Evolutionary conservation across 495 filamentous ascomycete species (phyloP).

Genomic region (Trichocladium uniseriatum): DNA sequence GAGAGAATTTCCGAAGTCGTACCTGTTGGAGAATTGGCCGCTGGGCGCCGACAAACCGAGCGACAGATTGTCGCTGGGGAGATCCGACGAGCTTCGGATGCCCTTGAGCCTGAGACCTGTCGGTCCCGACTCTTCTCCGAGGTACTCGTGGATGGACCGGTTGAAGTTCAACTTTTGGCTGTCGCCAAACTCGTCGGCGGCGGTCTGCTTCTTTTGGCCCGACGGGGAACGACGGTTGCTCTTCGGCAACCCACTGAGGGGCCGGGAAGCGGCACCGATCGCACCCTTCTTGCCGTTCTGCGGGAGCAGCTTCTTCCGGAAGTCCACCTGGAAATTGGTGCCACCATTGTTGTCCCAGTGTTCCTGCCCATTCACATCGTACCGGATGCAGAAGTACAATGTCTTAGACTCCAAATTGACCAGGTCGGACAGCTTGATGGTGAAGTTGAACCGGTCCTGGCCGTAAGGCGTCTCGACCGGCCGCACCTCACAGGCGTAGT

Average conservation of each 20-base stretch:
- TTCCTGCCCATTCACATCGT: constrained; percentile 74
- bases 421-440: constrained; percentile 83
- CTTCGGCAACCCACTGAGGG: constrained; percentile 57
- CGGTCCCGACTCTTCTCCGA: constrained; percentile 45
- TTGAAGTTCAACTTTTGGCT: constrained; percentile 49
- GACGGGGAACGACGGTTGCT: constrained; percentile 52
- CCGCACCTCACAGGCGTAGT: constrained; percentile 72
- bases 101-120: constrained; percentile 42
- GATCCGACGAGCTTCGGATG: constrained; percentile 35
- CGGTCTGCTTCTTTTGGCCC: constrained; percentile 51
- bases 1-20: constrained; percentile 87
- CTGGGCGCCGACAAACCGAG: constrained; percentile 45
- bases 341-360: constrained; percentile 90
- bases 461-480: constrained; percentile 56
- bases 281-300: constrained; percentile 46
- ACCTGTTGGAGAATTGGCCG: constrained; percentile 79
- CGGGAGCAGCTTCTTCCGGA: constrained; percentile 61
- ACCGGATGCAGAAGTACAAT: constrained; percentile 84
- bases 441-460: constrained; percentile 85
- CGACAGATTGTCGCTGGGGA: constrained; percentile 42
- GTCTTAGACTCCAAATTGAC: constrained; percentile 85
- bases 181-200: constrained; percentile 63
- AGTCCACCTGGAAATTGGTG: constrained; percentile 87
- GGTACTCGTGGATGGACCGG: constrained; percentile 44
- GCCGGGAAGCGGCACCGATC: constrained; percentile 45